A percentile compares a stretch with the other conserved stretches of the same genome.
Conservation (phyloP, 2,329 filamentous ascomycete genomes). For the Fusarium brachygibbosum region DNA sequence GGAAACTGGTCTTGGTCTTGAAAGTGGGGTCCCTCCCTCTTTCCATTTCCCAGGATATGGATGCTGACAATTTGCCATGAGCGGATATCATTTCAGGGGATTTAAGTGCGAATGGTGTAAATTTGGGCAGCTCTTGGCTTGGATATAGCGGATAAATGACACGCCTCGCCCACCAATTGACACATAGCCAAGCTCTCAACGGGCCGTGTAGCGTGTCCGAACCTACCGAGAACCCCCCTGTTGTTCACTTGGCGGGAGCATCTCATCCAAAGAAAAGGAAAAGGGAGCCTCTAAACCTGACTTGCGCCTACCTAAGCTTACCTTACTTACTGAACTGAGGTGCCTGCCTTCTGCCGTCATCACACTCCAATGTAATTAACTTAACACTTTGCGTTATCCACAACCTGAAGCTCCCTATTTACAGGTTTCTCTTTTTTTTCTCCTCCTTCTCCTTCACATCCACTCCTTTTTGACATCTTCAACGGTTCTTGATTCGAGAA, state of each 20-base stretch:
- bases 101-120: slow-evolving; percentile 26
- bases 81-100: slow-evolving; percentile 38
- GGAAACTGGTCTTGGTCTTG: slow-evolving; percentile 42
- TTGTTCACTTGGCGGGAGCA: slow-evolving; percentile 45
- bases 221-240: slow-evolving; percentile 45
- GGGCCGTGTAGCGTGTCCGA: slow-evolving; percentile 44
- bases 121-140: slow-evolving; percentile 1
- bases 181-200: slow-evolving; percentile 36
- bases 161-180: slow-evolving; percentile 12
- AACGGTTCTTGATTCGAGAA: background rate
- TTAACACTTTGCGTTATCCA: slow-evolving; percentile 24
- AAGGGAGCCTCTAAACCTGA: slow-evolving; percentile 30
- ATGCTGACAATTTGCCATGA: slow-evolving; percentile 47
- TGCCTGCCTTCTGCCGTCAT: slow-evolving; percentile 38
- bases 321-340: background rate
- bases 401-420: slow-evolving; percentile 23
- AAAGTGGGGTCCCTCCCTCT: slow-evolving; percentile 38
- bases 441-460: slow-evolving; percentile 44
- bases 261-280: slow-evolving; percentile 30
- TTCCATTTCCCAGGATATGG: slow-evolving; percentile 22
- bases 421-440: slow-evolving; percentile 17
- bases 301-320: slow-evolving; percentile 17
- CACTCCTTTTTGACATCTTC: slow-evolving; percentile 44
- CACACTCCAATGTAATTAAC: slow-evolving; percentile 23
- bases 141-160: background rate